Conservation (phyloP, 129 eudicot genomes). For the Escallonia rubra region DNA sequence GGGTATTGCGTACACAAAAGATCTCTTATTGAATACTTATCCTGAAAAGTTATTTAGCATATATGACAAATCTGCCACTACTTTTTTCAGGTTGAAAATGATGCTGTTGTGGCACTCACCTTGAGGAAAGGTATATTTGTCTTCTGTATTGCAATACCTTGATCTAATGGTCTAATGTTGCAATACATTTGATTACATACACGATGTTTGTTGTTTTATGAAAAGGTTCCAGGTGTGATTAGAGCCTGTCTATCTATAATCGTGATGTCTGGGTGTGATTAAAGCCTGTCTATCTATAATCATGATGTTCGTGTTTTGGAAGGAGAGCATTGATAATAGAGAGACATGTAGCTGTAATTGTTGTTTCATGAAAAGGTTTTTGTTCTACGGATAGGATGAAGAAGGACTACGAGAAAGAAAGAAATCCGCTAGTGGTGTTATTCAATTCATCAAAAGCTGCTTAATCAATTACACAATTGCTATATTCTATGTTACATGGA, state of each 20-base stretch:
- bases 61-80: conserved; percentile 4
- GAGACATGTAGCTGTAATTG: too few relatives aligned
- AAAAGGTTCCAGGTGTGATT: neutral
- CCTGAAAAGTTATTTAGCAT: conserved; percentile 2
- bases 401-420: too few relatives aligned
- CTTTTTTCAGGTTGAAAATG: conserved; percentile 84
- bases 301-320: too few relatives aligned
- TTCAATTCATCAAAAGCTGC: too few relatives aligned
- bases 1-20: too few relatives aligned
- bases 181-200: neutral
- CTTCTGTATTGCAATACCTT: neutral
- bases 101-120: conserved; percentile 88
- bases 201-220: neutral
- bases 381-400: too few relatives aligned
- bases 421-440: too few relatives aligned
- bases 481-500: too few relatives aligned
- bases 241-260: neutral
- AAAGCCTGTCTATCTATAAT: too few relatives aligned
- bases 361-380: too few relatives aligned
- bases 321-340: too few relatives aligned
- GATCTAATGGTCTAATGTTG: neutral
- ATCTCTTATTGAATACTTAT: neutral
- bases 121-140: conserved; percentile 76
- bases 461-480: too few relatives aligned
- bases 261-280: neutral